These are phyloP conservation scores for Karstenula rhodostoma DNA, from an alignment of 2,329 filamentous ascomycete species.

Conservation along the genomic window DNA sequence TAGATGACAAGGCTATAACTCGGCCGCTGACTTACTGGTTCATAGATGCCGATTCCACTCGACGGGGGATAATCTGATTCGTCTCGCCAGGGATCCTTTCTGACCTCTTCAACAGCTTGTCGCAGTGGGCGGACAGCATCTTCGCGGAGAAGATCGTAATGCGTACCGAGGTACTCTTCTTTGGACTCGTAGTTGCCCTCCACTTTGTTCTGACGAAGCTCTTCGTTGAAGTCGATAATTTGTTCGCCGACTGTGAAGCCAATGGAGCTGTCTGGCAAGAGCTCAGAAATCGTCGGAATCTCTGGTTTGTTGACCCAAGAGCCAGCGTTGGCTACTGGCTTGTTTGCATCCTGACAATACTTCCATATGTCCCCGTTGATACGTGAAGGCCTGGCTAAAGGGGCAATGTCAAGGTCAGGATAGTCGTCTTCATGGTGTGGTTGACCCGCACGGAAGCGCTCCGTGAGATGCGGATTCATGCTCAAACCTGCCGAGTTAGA, in stretches of 20 bases:
- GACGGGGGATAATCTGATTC: slow-evolving; percentile 60
- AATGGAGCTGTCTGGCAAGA: slow-evolving; percentile 43
- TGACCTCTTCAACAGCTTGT: slow-evolving; percentile 68
- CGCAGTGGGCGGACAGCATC: slow-evolving; percentile 76
- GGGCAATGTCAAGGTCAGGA: slow-evolving; percentile 25
- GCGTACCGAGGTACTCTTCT: slow-evolving; percentile 72
- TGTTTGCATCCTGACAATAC: slow-evolving; percentile 32
- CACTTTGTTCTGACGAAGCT: slow-evolving; percentile 38
- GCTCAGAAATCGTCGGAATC: slow-evolving; percentile 63
- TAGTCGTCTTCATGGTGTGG: slow-evolving; percentile 1
- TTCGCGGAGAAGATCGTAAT: slow-evolving; percentile 79
- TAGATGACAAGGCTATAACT: not conserved
- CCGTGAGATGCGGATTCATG: slow-evolving; percentile 25
- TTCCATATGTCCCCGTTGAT: slow-evolving; percentile 37
- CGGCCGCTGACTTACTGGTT: slow-evolving; percentile 35
- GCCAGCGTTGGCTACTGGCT: slow-evolving; percentile 25
- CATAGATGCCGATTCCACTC: slow-evolving; percentile 47
- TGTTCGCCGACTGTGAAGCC: slow-evolving; percentile 11
- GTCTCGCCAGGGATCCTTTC: slow-evolving; percentile 59
- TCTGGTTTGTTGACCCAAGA: slow-evolving; percentile 56
- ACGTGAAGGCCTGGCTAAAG: slow-evolving; percentile 17
- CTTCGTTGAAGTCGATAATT: slow-evolving; percentile 32
- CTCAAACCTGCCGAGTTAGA: slow-evolving; percentile 12
- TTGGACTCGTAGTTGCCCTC: slow-evolving; percentile 66
- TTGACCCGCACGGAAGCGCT: slow-evolving; percentile 19